Evolutionary conservation across 257 asterid species (phyloP).

Genomic region (Ligustrum vulgare): DNA sequence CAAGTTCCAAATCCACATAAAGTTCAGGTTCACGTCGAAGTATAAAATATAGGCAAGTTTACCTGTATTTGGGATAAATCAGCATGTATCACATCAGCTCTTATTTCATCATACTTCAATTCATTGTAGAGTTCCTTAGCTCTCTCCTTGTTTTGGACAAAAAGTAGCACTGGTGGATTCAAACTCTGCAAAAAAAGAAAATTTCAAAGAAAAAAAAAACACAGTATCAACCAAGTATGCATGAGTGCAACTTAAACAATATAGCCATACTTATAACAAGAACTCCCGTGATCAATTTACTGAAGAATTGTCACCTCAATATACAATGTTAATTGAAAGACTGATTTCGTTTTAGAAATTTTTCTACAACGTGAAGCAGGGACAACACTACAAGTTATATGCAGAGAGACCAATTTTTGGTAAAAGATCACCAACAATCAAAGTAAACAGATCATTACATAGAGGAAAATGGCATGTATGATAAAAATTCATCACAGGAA

Average conservation of each 20-base stretch:
- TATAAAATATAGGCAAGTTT: constrained; percentile 4
- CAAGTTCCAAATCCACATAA: not conserved
- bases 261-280: not conserved
- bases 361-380: not conserved
- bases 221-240: not conserved
- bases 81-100: constrained; percentile 80
- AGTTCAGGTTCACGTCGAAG: not conserved
- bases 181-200: constrained; percentile 51
- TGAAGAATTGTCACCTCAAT: not conserved
- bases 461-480: not conserved
- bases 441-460: not conserved
- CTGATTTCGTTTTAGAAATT: not conserved
- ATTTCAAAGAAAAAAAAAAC: not conserved
- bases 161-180: constrained; percentile 80
- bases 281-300: not conserved
- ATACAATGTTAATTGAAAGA: not conserved
- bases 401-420: not conserved
- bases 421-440: not conserved
- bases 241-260: not conserved
- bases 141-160: constrained; percentile 86
- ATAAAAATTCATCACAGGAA: not conserved
- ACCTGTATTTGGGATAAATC: constrained; percentile 73
- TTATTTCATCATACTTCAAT: constrained; percentile 61
- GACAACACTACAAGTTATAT: not conserved
- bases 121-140: constrained; percentile 75